A percentile compares a stretch with the other conserved stretches of the same genome.
Evolutionary conservation across 148 eudicot species (phyloP).

Genomic region (Camellia japonica): DNA sequence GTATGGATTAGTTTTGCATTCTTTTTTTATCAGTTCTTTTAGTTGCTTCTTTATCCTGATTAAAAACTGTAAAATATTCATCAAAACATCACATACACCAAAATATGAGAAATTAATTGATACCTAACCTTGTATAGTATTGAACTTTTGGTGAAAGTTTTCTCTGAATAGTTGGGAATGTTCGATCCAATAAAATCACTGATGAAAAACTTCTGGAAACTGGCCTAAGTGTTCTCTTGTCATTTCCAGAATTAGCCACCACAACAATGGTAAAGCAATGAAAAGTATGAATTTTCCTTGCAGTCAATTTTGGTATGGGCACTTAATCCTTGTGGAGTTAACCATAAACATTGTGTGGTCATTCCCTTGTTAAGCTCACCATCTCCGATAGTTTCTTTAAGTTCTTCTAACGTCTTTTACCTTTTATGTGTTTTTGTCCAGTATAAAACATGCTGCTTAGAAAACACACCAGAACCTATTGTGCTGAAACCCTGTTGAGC

Average conservation of each 20-base stretch:
- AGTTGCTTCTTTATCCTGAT: conserved; percentile 1
- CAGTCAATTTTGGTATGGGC: not conserved
- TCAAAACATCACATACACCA: not conserved
- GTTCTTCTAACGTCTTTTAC: not conserved
- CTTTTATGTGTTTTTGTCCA: not conserved
- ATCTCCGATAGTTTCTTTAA: conserved; percentile 1
- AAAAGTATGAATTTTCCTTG: not conserved
- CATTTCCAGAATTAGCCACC: not conserved
- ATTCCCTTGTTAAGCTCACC: not conserved
- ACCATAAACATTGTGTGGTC: not conserved
- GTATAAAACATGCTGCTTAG: no score
- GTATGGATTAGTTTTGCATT: not conserved
- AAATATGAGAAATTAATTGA: not conserved
- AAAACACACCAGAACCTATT: no score
- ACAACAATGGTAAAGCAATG: not conserved
- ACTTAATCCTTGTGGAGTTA: not conserved
- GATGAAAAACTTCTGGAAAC: not conserved
- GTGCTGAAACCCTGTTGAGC: no score
- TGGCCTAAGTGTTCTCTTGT: not conserved
- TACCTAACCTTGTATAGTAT: not conserved
- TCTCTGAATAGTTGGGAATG: not conserved
- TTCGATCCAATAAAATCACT: not conserved
- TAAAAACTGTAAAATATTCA: not conserved
- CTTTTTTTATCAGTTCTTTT: not conserved
- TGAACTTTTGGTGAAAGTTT: not conserved